Base-by-base conservation (phyloP, 2,329 filamentous ascomycete species). In the Phaeosphaeriaceae sp. region DNA sequence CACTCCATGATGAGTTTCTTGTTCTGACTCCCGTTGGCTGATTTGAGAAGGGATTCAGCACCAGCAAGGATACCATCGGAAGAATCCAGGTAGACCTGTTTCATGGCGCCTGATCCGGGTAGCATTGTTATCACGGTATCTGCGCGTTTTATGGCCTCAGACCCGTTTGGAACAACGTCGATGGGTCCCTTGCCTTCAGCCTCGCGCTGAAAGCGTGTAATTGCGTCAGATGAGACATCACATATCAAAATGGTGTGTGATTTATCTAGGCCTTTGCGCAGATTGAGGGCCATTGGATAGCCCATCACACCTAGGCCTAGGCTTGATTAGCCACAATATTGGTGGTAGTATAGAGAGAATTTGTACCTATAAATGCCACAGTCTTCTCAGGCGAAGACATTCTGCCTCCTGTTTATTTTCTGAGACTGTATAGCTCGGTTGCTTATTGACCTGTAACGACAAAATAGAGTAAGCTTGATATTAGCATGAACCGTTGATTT, bases 1-100 rank as follows among this genome's bases (percentile, higher is more conserved):
- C 89, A 93, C 74, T 97, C 93, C 70, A 97, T 93, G 73, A 96
- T 96, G 51, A 96, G 76, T 36, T 91, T 87, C 42, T 86, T 77
- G 40, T 79, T 79, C 34, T 17, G 17, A 20, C 37, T 34, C 6
- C 57, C 61, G 15, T 54, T 53, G 15, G 74, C 50, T 8, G 69
- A 61, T n/a, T 74, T 58, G 16, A 39, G 36, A 15, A 21, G 9
- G 4, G 18, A 18, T 37, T 74, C 66, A n/a, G 71, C 72, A 4
- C 71, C 74, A 1, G 72, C 66, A 6, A 76, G 63, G 18, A 80
- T 70, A 29, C 76, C 78, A 2, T 61, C 74, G 6, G 53, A 46
- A 2, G 65, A 59, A 16, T 78, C 72, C 13, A 81, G 71, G 50
- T 77, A 77, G 11, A 77, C 74, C 18, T 61, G 52, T 42, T 70